phyloP scores from a whole-genome alignment of 306 rosid species.

The Cucurbita moschata region DNA sequence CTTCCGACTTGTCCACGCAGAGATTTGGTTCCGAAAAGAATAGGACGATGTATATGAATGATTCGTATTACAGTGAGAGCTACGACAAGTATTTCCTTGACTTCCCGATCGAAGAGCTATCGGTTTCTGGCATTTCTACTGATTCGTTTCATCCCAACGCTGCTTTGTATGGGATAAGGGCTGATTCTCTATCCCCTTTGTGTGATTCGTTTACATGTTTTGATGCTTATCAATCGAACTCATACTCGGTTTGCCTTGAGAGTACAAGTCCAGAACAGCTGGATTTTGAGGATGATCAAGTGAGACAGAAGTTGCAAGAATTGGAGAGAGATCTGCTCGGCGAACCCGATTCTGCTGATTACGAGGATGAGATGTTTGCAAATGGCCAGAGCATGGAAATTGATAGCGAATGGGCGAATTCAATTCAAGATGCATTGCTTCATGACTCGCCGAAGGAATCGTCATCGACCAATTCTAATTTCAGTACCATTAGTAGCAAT shows the following conservation, averaged over 20 bases:
- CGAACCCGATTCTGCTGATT: slow-evolving; percentile 45
- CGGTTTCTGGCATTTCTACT: slow-evolving; percentile 37
- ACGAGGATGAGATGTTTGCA: slow-evolving; percentile 13
- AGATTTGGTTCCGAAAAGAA: slow-evolving; percentile 31
- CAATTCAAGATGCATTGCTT: slow-evolving; percentile 28
- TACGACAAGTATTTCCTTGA: slow-evolving; percentile 69
- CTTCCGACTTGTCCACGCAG: slow-evolving; percentile 39
- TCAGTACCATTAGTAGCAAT: slow-evolving; percentile 44
- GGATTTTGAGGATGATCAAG: slow-evolving; percentile 32
- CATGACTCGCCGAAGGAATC: slow-evolving; percentile 68
- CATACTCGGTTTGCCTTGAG: slow-evolving; percentile 41
- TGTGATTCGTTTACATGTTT: background rate
- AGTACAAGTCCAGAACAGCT: slow-evolving; percentile 33
- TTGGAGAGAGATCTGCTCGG: slow-evolving; percentile 74
- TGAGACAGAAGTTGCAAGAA: slow-evolving; percentile 74
- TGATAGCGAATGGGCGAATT: slow-evolving; percentile 62
- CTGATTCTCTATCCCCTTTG: slow-evolving; percentile 20
- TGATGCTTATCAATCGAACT: slow-evolving; percentile 24
- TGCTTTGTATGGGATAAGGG: slow-evolving; percentile 18
- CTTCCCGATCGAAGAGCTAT: slow-evolving; percentile 53
- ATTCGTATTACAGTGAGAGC: slow-evolving; percentile 51
- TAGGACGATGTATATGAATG: slow-evolving; percentile 28
- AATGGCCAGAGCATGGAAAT: slow-evolving; percentile 60
- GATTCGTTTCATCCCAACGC: slow-evolving; percentile 35
- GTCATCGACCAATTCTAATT: slow-evolving; percentile 48